Evolutionary conservation across 345 rosid species (phyloP).

Genomic region (Alliaria petiolata): DNA sequence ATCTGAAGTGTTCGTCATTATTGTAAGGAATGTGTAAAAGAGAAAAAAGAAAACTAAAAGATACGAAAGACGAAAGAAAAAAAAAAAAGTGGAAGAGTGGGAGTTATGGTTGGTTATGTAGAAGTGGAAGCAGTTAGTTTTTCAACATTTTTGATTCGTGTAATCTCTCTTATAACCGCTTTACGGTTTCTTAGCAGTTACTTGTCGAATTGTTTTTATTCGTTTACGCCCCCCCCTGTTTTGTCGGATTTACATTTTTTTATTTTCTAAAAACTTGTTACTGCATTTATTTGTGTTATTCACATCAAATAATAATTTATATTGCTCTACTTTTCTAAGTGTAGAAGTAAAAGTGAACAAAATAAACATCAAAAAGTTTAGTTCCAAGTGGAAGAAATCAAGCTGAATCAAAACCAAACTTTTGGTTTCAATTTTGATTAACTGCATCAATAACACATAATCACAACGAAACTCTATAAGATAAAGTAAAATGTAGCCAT

Average conservation of each 20-base stretch:
- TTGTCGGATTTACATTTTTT: neutral
- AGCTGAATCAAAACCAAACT: too few species aligned
- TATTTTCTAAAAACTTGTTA: too few species aligned
- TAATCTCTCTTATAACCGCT: neutral
- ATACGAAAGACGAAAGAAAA: too few species aligned
- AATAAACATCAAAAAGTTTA: too few species aligned
- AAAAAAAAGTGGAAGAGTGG: neutral
- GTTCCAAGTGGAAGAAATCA: neutral
- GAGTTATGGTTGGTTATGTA: constrained; percentile 35
- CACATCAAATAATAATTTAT: too few species aligned
- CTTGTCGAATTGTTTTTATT: constrained; percentile 7
- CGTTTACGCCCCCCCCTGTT: neutral
- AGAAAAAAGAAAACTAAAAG: too few species aligned
- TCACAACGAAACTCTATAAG: neutral
- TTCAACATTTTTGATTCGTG: neutral
- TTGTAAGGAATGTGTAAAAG: neutral
- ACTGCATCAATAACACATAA: neutral
- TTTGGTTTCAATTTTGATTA: neutral
- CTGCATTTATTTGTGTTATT: too few species aligned
- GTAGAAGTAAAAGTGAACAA: too few species aligned
- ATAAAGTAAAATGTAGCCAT: constrained; percentile 8
- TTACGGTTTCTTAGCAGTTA: constrained; percentile 15
- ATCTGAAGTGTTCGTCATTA: constrained; percentile 18
- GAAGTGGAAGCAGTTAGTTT: constrained; percentile 14
- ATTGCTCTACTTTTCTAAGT: too few species aligned